Conservation (phyloP, 352 stramenopile species). For the Pythium guiyangense region DNA sequence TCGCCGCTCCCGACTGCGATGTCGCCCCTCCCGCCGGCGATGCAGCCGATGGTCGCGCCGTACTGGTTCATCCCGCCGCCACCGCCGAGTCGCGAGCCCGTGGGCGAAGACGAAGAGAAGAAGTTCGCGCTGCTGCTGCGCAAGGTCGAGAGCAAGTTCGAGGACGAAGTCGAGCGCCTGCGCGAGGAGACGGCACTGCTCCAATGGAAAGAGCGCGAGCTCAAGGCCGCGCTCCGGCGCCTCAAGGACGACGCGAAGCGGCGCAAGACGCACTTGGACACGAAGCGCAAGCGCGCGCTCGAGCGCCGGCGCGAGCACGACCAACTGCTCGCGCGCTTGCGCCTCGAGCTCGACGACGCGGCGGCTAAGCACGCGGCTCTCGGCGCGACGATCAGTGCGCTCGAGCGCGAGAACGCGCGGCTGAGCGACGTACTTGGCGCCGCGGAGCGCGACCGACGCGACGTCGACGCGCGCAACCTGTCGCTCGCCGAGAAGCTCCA, state of each 20-base stretch:
- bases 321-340: constrained; percentile 33
- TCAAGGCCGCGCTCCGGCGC: constrained; percentile 60
- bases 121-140: constrained; percentile 70
- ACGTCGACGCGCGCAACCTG: constrained; percentile 41
- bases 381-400: constrained; percentile 9
- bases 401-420: constrained; percentile 21
- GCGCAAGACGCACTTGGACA: constrained; percentile 63
- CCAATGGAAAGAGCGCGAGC: constrained; percentile 63
- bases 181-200: constrained; percentile 68
- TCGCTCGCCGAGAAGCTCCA: constrained; percentile 60
- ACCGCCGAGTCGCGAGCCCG: constrained; percentile 1
- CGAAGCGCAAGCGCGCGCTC: constrained; percentile 62
- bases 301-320: constrained; percentile 66
- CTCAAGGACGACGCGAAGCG: constrained; percentile 56
- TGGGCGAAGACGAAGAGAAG: constrained; percentile 28
- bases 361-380: constrained; percentile 11
- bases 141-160: constrained; percentile 74
- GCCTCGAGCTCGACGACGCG: constrained; percentile 26
- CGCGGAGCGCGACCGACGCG: constrained; percentile 32
- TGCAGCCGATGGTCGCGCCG: background rate
- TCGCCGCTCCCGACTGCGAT: background rate
- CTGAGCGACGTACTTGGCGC: constrained; percentile 18
- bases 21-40: background rate
- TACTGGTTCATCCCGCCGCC: constrained; percentile 8
- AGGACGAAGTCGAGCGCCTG: constrained; percentile 71